Evolutionary conservation across 768 basidiomycete genomes (phyloP), one percentile per base, ranked within the genome.

Genomic region (Crassisporium funariophilum): DNA sequence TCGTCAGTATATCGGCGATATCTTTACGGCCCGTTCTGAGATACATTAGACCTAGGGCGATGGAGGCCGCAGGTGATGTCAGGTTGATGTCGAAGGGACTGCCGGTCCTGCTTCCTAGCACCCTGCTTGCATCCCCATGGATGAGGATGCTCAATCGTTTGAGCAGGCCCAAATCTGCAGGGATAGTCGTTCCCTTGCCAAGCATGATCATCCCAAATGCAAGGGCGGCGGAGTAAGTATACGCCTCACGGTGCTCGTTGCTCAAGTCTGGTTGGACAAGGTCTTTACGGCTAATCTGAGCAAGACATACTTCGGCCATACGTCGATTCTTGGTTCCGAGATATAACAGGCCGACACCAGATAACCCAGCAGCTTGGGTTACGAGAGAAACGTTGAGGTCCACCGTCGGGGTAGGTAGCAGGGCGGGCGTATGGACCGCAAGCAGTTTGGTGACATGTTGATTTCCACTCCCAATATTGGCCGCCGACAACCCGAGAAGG

Each of bases 201-300:
- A 98, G 79, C 88, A 98, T 95, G 66, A 95, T 87, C 83, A 97
- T 89, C 4, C 97, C 97, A 60, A 97, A 97, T 1, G 91, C 86
- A 22, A 97, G 78, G 7, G 91, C 91, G 2, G 92, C 83, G 2
- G 91, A 81, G 53, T 91, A 86, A 0, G 94, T 88, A 61, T 98
- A 98, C 1, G 93, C 86, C 60, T 98, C 97, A 29, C 91, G 83
- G 61, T 93, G 85, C 54, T 95, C 92, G 53, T 86, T 87, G 59
- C 84, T 91, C 33, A 90, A 74, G 53, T 95, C 92, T 2, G 88
- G 84, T 41, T 86, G 86, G 4, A 83, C 81, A 13, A 95, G 77
- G 57, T 91, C 87, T 51, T 73, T 77, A 24, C 88, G 78, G 46
- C 84, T 83, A 48, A 98, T 86, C 64, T 98, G 92, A 45, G 75